phyloP scores from a whole-genome alignment of 1,284 basidiomycete species.

The Ceratobasidium sp. region DNA sequence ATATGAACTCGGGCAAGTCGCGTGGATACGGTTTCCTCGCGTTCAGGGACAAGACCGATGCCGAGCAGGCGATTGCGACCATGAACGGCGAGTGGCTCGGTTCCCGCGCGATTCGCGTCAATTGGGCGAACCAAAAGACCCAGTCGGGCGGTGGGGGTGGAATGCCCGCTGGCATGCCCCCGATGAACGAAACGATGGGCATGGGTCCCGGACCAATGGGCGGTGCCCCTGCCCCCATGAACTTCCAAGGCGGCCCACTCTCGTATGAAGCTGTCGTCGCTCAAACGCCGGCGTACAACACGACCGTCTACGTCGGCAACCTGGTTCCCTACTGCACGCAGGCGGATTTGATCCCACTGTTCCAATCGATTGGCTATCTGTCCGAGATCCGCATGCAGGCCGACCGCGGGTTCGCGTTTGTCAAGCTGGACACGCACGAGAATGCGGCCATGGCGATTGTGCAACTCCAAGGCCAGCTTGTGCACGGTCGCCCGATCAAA shows the following conservation, averaged over 20 bases:
- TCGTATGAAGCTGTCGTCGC: conserved; percentile 86
- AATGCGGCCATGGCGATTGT: conserved; percentile 97
- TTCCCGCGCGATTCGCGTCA: conserved; percentile 95
- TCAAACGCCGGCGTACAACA: conserved; percentile 89
- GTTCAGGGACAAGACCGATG: conserved; percentile 94
- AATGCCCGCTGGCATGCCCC: conserved; percentile 43
- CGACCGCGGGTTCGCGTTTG: conserved; percentile 97
- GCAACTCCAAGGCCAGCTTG: conserved; percentile 90
- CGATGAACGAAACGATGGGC: conserved; percentile 34
- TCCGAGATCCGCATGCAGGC: conserved; percentile 98
- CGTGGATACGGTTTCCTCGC: conserved; percentile 92
- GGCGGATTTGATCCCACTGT: conserved; percentile 92
- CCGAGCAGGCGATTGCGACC: conserved; percentile 95
- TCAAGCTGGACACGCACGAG: conserved; percentile 96
- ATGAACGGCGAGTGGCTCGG: conserved; percentile 99
- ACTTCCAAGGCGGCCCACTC: conserved; percentile 82
- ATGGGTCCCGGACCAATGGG: conserved; percentile 43
- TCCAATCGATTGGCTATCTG: conserved; percentile 96
- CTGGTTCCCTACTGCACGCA: conserved; percentile 94
- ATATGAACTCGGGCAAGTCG: conserved; percentile 98
- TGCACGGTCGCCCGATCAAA: conserved; percentile 94
- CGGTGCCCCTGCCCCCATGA: conserved; percentile 76
- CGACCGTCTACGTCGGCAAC: conserved; percentile 98
- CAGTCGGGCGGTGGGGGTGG: conserved; percentile 58
- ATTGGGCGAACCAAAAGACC: conserved; percentile 99